Base-by-base conservation (phyloP, 2,329 filamentous ascomycete species). In the Pseudogymnoascus sp. region DNA sequence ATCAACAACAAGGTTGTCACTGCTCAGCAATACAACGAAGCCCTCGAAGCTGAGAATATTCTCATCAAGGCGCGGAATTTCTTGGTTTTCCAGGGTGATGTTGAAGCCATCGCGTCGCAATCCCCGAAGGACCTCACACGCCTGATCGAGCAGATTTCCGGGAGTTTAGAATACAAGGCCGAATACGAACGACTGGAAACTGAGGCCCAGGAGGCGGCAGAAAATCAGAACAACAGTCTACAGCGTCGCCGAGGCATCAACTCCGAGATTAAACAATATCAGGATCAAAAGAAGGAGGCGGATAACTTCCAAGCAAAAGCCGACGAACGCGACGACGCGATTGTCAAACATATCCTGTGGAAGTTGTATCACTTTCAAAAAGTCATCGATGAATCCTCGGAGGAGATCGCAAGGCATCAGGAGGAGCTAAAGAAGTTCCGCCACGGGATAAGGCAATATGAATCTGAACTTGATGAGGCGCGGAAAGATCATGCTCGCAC, bases 41-140 rank as follows among this genome's bases (percentile, higher is more conserved):
- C 91, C 2, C 82, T 99, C 12, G 94, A 99, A 74, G 81, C 86
- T 17, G 93, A 99, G 74, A 97, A 97, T 71, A 99, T 99, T 67
- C 79, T 99, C 64, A 97, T 99, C 80, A 97, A 96, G 75, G 94
- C 94, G 35, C 86, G 94, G 67, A 99, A 99, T 73, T 99, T 99
- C 74, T 83, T 99, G 4, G 94, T 99, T 36, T 99, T 99, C 74
- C 94, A 99, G 75, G 95, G 94, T 67, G 94, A 99, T 73, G 93
- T 99, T 15, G 94, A 99, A 75, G 90, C 92, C 25, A 97, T 99
- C 71, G 95, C 94, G 1, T 92, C 92, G 6, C 94, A 97, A 73
- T 95, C 92, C 1, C 92, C 94, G 0, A 92, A 92, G 69, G 94
- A 97, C 71, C 83, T 99, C 39, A 99, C 94, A 0, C 85, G 91